These are phyloP conservation scores for Buddleja alternifolia DNA, from an alignment of 257 asterid species.

Conservation along the genomic window DNA sequence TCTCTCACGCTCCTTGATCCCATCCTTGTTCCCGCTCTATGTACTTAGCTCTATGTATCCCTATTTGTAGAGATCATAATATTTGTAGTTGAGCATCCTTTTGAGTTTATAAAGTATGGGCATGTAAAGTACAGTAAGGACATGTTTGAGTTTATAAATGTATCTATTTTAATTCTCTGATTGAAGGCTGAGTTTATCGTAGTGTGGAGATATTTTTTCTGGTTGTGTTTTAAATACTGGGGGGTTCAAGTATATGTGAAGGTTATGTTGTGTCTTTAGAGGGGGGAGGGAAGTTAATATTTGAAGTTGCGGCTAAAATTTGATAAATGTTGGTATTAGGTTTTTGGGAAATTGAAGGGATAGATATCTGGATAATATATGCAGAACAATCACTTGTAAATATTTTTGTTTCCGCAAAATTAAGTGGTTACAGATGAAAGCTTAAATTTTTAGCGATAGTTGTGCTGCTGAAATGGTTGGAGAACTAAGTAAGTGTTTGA, in stretches of 20 bases:
- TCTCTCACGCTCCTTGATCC: no score
- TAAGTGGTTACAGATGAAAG: constrained; percentile 7
- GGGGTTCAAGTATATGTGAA: not conserved
- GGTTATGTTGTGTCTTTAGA: constrained; percentile 15
- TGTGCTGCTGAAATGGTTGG: constrained; percentile 20
- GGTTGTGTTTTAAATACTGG: not conserved
- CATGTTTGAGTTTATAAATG: no score
- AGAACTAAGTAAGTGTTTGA: constrained; percentile 4
- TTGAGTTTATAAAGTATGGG: constrained; percentile 5
- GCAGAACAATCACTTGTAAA: constrained; percentile 15
- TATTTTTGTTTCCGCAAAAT: no score
- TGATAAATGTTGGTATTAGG: not conserved
- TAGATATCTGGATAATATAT: constrained; percentile 7
- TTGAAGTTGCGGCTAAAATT: not conserved
- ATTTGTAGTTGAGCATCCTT: not conserved
- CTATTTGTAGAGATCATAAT: not conserved
- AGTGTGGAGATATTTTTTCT: not conserved
- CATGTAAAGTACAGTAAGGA: no score
- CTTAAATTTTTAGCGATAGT: not conserved
- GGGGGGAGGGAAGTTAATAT: not conserved
- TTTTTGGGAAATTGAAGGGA: constrained; percentile 3
- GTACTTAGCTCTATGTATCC: no score
- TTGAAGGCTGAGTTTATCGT: constrained; percentile 19
- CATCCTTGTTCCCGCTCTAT: no score
- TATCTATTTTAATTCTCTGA: not conserved